These are phyloP conservation scores for Botrytis fragariae DNA, from an alignment of 2,329 filamentous ascomycete genomes.

Conservation along the genomic window DNA sequence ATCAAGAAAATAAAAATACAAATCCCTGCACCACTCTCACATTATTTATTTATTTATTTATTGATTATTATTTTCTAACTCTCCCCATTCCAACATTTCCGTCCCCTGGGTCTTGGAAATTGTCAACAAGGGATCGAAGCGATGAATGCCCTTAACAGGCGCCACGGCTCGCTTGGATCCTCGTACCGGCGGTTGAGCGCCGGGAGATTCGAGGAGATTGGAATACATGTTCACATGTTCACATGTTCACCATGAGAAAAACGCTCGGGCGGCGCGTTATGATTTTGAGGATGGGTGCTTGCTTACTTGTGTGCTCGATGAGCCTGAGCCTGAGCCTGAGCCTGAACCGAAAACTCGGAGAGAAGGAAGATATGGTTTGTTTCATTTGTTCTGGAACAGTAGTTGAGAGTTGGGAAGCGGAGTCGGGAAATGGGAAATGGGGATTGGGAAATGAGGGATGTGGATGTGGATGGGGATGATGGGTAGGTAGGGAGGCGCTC, in stretches of 20 bases:
- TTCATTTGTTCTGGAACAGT: not conserved
- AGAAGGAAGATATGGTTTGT: not conserved
- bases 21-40: not conserved
- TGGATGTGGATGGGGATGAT: not conserved
- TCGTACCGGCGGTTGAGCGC: not conserved
- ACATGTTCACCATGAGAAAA: not conserved
- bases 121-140: not conserved
- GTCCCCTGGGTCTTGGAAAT: not conserved
- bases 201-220: not conserved
- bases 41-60: not conserved
- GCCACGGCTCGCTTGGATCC: constrained; percentile 1
- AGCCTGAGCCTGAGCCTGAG: not conserved
- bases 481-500: not conserved
- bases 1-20: not conserved
- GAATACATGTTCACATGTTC: not conserved
- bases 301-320: no score
- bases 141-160: not conserved
- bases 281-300: not conserved
- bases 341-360: not conserved
- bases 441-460: not conserved
- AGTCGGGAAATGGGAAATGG: not conserved
- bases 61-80: not conserved
- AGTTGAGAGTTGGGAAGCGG: not conserved
- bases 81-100: not conserved
- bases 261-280: not conserved